These are phyloP conservation scores for Stagonosporopsis chrysanthemi DNA, from an alignment of 2,329 filamentous ascomycete genomes.

Conservation along the genomic window DNA sequence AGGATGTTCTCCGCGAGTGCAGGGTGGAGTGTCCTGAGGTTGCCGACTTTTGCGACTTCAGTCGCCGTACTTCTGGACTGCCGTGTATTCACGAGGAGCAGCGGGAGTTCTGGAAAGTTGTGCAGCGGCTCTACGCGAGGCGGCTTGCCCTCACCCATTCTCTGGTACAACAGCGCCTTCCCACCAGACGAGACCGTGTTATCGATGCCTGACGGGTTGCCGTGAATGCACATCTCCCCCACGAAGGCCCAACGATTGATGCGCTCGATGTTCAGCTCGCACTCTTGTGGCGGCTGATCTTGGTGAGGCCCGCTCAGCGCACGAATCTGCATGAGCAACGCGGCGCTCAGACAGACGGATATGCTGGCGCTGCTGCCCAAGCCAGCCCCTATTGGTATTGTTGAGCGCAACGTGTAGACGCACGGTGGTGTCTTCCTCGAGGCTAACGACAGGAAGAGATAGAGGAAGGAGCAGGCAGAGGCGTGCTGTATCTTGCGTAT, in stretches of 20 bases:
- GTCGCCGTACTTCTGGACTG: constrained; percentile 84
- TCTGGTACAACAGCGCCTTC: constrained; percentile 91
- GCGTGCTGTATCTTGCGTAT: constrained; percentile 83
- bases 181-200: constrained; percentile 95
- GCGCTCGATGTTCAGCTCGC: constrained; percentile 87
- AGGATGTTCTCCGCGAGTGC: constrained; percentile 81
- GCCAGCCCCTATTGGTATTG: constrained; percentile 90
- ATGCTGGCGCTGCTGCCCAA: constrained; percentile 95
- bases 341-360: constrained; percentile 84
- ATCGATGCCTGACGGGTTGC: constrained; percentile 94
- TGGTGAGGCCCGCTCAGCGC: constrained; percentile 89
- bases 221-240: constrained; percentile 95
- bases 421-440: constrained; percentile 80
- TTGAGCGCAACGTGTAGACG: constrained; percentile 89
- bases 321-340: constrained; percentile 85
- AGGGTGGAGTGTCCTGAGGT: constrained; percentile 74
- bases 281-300: constrained; percentile 87
- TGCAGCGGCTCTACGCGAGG: constrained; percentile 78
- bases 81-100: constrained; percentile 88
- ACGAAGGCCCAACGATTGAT: constrained; percentile 99
- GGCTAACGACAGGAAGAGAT: constrained; percentile 88
- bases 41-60: constrained; percentile 86
- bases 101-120: constrained; percentile 89
- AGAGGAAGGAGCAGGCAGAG: constrained; percentile 86
- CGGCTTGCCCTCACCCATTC: constrained; percentile 77